A percentile compares a stretch with the other conserved stretches of the same genome.
These are phyloP conservation scores for Ceratocystis albifundus DNA, from an alignment of 2,329 filamentous ascomycete genomes.

Conservation along the genomic window DNA sequence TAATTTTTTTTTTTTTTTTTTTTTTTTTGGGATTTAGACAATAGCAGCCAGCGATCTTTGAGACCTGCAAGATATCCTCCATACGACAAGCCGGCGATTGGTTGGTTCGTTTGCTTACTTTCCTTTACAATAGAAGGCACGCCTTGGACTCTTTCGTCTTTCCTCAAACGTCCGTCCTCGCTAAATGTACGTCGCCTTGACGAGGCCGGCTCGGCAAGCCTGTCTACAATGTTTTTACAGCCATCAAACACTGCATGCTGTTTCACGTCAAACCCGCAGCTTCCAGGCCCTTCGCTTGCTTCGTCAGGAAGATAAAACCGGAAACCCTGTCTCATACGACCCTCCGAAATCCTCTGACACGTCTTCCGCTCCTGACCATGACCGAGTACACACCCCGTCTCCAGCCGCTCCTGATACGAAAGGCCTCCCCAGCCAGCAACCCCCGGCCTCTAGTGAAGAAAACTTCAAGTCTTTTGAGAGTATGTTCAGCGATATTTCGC, in stretches of 20 bases:
- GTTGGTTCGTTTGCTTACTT: no score
- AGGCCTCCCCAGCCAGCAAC: neutral
- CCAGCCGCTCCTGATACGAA: neutral
- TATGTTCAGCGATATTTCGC: conserved; percentile 12
- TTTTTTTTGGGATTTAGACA: neutral
- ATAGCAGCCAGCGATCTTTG: neutral
- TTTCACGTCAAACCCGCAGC: conserved; percentile 1
- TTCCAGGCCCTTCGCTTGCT: conserved; percentile 8
- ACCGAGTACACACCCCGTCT: neutral
- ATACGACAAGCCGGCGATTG: no score
- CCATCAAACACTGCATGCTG: neutral
- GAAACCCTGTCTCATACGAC: neutral
- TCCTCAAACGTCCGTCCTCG: neutral
- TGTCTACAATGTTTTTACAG: conserved; percentile 5
- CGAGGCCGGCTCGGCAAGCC: conserved; percentile 8
- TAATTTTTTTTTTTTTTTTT: neutral
- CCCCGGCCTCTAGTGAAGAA: neutral
- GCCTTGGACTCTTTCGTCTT: neutral
- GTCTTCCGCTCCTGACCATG: neutral
- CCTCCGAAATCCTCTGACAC: neutral
- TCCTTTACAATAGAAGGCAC: no score
- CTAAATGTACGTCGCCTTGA: conserved; percentile 20
- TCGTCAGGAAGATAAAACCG: neutral
- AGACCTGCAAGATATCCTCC: neutral
- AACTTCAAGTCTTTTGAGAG: conserved; percentile 11